Base-by-base conservation (phyloP, 164 flowering plant species). In the Liquidambar formosana region DNA sequence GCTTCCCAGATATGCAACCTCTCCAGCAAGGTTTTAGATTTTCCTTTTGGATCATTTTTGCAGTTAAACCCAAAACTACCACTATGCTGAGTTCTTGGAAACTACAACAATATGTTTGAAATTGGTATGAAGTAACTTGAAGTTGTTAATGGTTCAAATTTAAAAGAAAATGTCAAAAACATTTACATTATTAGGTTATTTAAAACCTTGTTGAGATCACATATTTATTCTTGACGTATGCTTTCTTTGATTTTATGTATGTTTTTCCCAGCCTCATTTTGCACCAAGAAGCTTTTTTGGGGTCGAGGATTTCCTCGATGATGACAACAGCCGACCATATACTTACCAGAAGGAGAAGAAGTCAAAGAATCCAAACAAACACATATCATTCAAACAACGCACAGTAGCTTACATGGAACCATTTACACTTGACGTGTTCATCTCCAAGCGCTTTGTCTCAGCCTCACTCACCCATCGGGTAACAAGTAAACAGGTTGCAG, bases 371-470 rank as follows among this genome's bases (percentile, higher is more conserved):
- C 96, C 93, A 9, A 71, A 77, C 68, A 94, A 92, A 65, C 97
- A 94, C 70, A 67, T 85, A 38, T 94, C 99, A 8, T 94, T 94
- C 82, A 94, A 92, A 68, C 89, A 89, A 21, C 83, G 97, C 0
- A 94, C 99, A 0, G 64, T 78, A 26, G 99, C 97, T 15, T 92
- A 79, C 83, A 88, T 94, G 95, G 94, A 90, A 58, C 96, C 99
- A 11, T 94, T 92, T 61, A 92, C 96, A 3, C 91, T 94, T 8
- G 97, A 94, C 56, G 94, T 94, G 11, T 87, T 89, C 78, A 91
- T 91, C 71, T 92, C 99, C 13, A 92, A 92, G 77, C 97, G 99
- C n/a, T 94, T 91, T 75, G 97, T 92, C 46, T 84, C 97, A 25
- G 97, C 97, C 23, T 94, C 97, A 4, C 75, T 92, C 25, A 94